phyloP scores from a whole-genome alignment of 352 stramenopile species.

The Pilasporangium apinafurcum region DNA sequence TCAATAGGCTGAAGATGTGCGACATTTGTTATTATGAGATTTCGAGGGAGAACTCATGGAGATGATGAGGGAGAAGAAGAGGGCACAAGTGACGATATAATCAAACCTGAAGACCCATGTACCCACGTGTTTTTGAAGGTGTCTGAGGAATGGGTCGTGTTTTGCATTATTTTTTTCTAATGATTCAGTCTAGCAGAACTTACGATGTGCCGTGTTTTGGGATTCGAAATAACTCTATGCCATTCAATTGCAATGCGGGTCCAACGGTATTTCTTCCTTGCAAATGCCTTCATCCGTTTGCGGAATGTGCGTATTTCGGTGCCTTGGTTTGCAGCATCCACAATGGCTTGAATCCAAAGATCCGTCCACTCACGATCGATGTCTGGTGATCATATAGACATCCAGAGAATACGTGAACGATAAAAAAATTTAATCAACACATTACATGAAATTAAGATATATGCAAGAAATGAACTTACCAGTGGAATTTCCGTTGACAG shows the following conservation, averaged over 20 bases:
- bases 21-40: too few species aligned
- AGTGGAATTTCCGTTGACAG: slow-evolving; percentile 10
- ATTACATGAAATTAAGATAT: not conserved
- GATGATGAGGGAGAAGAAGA: too few species aligned
- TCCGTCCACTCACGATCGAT: slow-evolving; percentile 27
- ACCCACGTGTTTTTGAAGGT: too few species aligned
- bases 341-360: slow-evolving; percentile 44
- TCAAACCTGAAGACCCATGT: too few species aligned
- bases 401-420: too few species aligned
- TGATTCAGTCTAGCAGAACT: not conserved
- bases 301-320: slow-evolving; percentile 18
- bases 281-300: slow-evolving; percentile 52
- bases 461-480: slow-evolving; percentile 1
- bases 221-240: slow-evolving; percentile 30
- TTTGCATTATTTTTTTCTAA: not conserved
- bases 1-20: slow-evolving; percentile 13
- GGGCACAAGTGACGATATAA: too few species aligned
- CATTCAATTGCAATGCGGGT: slow-evolving; percentile 46
- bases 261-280: slow-evolving; percentile 46
- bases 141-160: too few species aligned
- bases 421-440: too few species aligned
- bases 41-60: too few species aligned
- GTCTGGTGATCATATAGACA: too few species aligned
- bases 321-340: slow-evolving; percentile 24
- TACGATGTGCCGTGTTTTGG: too few species aligned